Evolutionary conservation across 345 rosid genomes (phyloP).

Genomic region (Erysimum cheiranthoides): DNA sequence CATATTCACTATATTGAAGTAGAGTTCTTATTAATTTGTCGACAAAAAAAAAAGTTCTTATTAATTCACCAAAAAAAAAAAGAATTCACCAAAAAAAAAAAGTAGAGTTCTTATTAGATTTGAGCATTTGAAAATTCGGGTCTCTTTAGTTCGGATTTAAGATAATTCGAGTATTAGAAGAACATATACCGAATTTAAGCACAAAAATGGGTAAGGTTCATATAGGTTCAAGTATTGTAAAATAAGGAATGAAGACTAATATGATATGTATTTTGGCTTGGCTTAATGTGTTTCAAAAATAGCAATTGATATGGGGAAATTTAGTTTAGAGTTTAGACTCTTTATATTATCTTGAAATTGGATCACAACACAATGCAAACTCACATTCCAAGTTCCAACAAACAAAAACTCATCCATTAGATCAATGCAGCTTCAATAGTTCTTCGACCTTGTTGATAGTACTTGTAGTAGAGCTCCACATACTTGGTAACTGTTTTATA

Average conservation of each 20-base stretch:
- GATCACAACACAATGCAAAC: background rate
- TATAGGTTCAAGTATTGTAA: background rate
- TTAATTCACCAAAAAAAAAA: background rate
- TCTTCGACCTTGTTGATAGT: slow-evolving; percentile 55
- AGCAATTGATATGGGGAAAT: background rate
- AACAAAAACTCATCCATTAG: background rate
- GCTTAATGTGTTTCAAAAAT: background rate
- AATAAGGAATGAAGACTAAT: background rate
- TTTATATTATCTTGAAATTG: background rate
- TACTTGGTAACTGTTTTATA: slow-evolving; percentile 60
- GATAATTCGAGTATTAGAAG: background rate
- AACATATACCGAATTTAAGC: background rate
- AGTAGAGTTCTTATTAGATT: background rate
- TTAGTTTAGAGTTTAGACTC: background rate
- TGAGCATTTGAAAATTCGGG: background rate
- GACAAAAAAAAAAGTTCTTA: background rate
- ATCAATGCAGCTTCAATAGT: slow-evolving; percentile 59
- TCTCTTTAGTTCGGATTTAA: background rate
- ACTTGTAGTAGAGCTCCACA: slow-evolving; percentile 47
- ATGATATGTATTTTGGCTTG: background rate
- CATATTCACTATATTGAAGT: background rate
- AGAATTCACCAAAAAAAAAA: background rate
- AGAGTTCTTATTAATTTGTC: background rate
- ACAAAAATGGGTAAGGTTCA: background rate
- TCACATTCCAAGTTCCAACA: background rate